phyloP scores from a whole-genome alignment of 164 flowering plant genomes.

The Kingdonia uniflora region DNA sequence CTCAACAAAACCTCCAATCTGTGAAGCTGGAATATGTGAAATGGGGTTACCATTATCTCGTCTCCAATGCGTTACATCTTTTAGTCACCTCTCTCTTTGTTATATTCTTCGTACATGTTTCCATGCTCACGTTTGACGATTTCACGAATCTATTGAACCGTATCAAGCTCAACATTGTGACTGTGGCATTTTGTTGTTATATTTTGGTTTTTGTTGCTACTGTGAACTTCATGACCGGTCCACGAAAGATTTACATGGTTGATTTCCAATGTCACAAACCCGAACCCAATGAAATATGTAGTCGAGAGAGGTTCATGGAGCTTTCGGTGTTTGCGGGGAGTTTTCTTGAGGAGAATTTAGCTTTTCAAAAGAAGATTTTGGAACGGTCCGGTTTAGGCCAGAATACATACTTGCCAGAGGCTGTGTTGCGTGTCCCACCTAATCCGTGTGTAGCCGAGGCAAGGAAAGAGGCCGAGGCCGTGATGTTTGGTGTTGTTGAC shows the following conservation, averaged over 20 bases:
- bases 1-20: conserved; percentile 22
- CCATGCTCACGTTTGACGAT: conserved; percentile 25
- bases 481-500: conserved; percentile 77
- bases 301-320: conserved; percentile 46
- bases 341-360: conserved; percentile 47
- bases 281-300: conserved; percentile 20
- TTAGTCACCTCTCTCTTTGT: conserved; percentile 30
- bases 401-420: conserved; percentile 56
- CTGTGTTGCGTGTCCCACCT: conserved; percentile 42
- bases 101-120: conserved; percentile 29
- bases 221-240: conserved; percentile 49
- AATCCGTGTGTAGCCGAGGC: conserved; percentile 72
- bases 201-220: conserved; percentile 40
- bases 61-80: conserved; percentile 53
- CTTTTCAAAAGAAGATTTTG: conserved; percentile 54
- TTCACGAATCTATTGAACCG: conserved; percentile 26
- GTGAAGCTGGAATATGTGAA: conserved; percentile 63
- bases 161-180: conserved; percentile 33
- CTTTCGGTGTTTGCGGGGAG: conserved; percentile 24
- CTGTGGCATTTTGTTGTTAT: conserved; percentile 27
- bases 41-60: conserved; percentile 64
- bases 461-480: conserved; percentile 64
- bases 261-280: conserved; percentile 76
- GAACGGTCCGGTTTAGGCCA: conserved; percentile 76
- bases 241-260: conserved; percentile 44